phyloP scores from a whole-genome alignment of 805 yeast species.

The Lipomyces yamadae region DNA sequence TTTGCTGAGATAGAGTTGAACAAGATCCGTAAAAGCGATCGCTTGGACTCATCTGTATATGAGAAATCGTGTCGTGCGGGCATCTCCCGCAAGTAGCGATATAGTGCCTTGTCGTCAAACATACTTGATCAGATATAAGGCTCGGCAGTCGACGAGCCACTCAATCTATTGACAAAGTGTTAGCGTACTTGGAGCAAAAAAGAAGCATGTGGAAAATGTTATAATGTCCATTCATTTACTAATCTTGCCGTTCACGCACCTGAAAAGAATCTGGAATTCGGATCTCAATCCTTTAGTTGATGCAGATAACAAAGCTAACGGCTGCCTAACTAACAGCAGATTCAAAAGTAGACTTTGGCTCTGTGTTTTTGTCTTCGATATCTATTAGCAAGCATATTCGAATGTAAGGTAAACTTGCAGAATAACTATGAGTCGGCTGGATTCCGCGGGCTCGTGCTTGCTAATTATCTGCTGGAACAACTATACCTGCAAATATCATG shows the following conservation, averaged over 20 bases:
- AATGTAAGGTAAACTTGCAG: background rate
- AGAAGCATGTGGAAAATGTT: background rate
- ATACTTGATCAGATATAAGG: background rate
- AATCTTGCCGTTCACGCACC: background rate
- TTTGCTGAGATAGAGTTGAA: slow-evolving; percentile 51
- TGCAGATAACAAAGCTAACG: background rate
- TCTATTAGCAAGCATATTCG: background rate
- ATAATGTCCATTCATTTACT: background rate
- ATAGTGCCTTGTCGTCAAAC: slow-evolving; percentile 21
- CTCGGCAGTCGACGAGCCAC: background rate
- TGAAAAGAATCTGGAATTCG: background rate
- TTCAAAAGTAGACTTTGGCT: background rate
- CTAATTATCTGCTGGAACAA: background rate
- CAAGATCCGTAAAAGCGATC: slow-evolving; percentile 44
- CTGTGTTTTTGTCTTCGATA: background rate
- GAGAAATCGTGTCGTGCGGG: slow-evolving; percentile 43
- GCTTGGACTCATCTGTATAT: slow-evolving; percentile 39
- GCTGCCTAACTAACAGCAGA: background rate
- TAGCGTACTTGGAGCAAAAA: background rate
- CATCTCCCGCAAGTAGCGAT: slow-evolving; percentile 40
- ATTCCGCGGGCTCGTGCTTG: background rate
- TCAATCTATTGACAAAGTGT: background rate
- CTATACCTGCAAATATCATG: background rate
- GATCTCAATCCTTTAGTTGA: background rate
- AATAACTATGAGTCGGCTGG: background rate